Conservation (phyloP, 164 flowering plant species). For the Nymphaea thermarum region DNA sequence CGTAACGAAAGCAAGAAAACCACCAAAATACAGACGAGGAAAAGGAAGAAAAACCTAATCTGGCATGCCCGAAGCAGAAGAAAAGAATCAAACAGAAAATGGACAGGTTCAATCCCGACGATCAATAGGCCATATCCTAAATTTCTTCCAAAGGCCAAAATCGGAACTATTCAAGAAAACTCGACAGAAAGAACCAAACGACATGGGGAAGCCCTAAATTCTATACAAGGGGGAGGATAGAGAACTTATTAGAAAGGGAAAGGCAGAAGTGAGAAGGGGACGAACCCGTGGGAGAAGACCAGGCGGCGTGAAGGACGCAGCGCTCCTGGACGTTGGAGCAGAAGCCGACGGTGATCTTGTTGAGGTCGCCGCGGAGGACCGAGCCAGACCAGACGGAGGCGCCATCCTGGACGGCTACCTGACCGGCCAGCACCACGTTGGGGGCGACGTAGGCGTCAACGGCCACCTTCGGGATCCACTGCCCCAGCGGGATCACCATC, state of each 20-base stretch:
- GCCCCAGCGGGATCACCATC: constrained; percentile 75
- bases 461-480: constrained; percentile 90
- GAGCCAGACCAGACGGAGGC: constrained; percentile 95
- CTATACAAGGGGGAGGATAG: background rate
- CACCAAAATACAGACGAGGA: no score
- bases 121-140: background rate
- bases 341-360: constrained; percentile 87
- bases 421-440: constrained; percentile 93
- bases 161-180: no score
- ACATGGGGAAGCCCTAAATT: no score
- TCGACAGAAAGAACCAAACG: no score
- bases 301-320: constrained; percentile 91
- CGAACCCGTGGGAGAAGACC: constrained; percentile 93
- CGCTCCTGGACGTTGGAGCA: constrained; percentile 89
- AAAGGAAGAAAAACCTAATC: no score
- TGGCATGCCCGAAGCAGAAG: background rate
- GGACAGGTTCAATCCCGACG: background rate
- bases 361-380: constrained; percentile 91
- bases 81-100: background rate
- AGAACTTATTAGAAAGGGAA: background rate
- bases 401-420: constrained; percentile 76
- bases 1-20: no score
- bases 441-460: constrained; percentile 98
- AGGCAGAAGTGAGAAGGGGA: background rate
- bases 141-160: no score